These are phyloP conservation scores for Fraxinus sp. DNA, from an alignment of 305 asterid species.

Conservation along the genomic window DNA sequence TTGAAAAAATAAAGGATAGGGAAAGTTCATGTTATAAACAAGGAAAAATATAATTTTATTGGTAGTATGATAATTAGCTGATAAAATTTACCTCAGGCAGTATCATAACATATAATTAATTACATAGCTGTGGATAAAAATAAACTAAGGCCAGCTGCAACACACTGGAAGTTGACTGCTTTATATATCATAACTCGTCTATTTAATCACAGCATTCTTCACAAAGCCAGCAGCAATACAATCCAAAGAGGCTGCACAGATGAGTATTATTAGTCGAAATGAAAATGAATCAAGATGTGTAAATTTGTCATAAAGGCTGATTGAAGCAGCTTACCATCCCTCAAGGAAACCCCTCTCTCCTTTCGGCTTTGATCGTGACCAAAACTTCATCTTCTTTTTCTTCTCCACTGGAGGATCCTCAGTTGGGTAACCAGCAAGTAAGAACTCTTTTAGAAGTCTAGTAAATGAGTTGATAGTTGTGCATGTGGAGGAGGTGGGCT, in stretches of 20 bases:
- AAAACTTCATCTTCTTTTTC: conserved; percentile 36
- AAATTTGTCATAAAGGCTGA: neutral
- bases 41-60: neutral
- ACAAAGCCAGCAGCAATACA: conserved; percentile 33
- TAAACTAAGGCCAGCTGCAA: conserved; percentile 31
- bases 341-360: conserved; percentile 49
- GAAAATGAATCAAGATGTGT: neutral
- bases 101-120: neutral
- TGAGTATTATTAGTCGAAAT: neutral
- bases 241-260: conserved; percentile 37
- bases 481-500: neutral
- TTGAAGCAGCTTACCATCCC: conserved; percentile 37
- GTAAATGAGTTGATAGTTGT: neutral
- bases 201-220: conserved; percentile 20
- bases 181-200: neutral
- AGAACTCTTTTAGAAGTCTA: neutral
- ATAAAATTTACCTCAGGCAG: neutral
- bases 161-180: conserved; percentile 18
- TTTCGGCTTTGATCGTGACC: conserved; percentile 31
- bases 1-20: neutral
- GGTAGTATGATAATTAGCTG: neutral
- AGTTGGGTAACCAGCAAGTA: conserved; percentile 39
- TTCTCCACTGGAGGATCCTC: conserved; percentile 25
- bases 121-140: neutral
- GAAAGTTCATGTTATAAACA: neutral